Conservation (phyloP, 306 rosid species). For the Albizia julibrissin region DNA sequence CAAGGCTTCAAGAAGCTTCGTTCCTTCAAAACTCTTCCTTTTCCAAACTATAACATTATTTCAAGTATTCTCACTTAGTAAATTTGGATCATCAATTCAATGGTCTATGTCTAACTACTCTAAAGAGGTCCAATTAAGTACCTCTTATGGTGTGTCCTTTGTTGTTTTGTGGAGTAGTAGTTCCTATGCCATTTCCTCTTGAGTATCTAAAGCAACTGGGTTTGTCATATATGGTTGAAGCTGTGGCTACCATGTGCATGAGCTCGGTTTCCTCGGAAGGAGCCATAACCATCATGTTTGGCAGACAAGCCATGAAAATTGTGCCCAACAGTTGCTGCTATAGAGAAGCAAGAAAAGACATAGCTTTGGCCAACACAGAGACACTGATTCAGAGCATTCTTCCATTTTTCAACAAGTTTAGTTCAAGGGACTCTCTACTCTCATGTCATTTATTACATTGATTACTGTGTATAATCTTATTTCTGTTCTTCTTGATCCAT, state of each 20-base stretch:
- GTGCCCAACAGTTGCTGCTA: conserved; percentile 48
- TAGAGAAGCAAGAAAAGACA: conserved; percentile 90
- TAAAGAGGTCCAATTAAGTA: background rate
- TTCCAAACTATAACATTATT: background rate
- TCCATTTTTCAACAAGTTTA: conserved; percentile 56
- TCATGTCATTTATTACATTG: too few species aligned
- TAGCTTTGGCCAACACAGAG: conserved; percentile 75
- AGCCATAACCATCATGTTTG: background rate
- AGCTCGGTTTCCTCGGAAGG: background rate
- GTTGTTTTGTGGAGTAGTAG: background rate
- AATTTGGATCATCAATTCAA: background rate
- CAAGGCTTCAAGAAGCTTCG: background rate
- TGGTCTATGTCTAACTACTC: background rate
- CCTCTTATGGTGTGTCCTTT: background rate
- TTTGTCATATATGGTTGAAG: background rate
- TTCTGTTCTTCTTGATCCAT: conserved; percentile 16
- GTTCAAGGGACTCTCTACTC: background rate
- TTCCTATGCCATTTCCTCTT: background rate
- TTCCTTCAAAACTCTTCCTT: background rate
- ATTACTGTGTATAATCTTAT: background rate
- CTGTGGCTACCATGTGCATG: background rate
- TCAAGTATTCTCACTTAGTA: background rate
- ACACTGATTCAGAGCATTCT: conserved; percentile 75
- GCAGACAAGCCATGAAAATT: background rate
- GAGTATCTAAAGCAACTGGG: background rate